Base-by-base conservation (phyloP, 2,329 filamentous ascomycete genomes). In the Alternaria sp. region DNA sequence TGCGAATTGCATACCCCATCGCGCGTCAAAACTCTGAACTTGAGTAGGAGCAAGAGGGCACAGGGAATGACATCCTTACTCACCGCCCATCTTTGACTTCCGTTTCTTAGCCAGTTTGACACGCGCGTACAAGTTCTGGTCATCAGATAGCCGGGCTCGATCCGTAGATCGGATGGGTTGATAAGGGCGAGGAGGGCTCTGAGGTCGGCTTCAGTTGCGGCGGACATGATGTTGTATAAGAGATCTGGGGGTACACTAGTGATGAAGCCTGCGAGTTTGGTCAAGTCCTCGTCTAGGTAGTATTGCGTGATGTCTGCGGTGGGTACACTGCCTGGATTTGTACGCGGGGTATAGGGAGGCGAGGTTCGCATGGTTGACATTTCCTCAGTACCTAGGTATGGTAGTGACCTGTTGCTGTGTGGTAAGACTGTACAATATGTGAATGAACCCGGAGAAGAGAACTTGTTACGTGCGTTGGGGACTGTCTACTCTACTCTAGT, bases 211-310 rank as follows among this genome's bases (percentile, higher is more conserved):
- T 37, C 20, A 1, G 49, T 9, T 1, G 49, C 20, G 20, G 49
- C 28, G 20, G 28, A 53, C 49, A 47, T 49, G 30, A 57, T 30
- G 26, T n/a, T 28, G 25, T 49, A 21, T 18, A 49, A 3, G 8
- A 49, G 49, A 37, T 53, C 20, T 0, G 49, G 49, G 10, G 49
- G 49, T 30, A 44, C 55, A 11, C 18, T 20, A 5, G 25, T 47
- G 26, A 57, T 49, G 55, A 57, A 57, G 20, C 18, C 43, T 26
- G 55, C 55, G n/a, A 57, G 9, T 14, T 20, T 57, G 18, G 14
- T 37, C 9, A 57, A 26, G 4, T 45, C 26, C 2, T 57, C 26
- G n/a, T 30, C 43, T 20, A 47, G 14, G 12, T 25, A 57, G 43
- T 23, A 33, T 49, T 57, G 55, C 2, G 18, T 10, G 6, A 41